Evolutionary conservation across 495 filamentous ascomycete genomes (phyloP).

Genomic region (Articulospora tetracladia): DNA sequence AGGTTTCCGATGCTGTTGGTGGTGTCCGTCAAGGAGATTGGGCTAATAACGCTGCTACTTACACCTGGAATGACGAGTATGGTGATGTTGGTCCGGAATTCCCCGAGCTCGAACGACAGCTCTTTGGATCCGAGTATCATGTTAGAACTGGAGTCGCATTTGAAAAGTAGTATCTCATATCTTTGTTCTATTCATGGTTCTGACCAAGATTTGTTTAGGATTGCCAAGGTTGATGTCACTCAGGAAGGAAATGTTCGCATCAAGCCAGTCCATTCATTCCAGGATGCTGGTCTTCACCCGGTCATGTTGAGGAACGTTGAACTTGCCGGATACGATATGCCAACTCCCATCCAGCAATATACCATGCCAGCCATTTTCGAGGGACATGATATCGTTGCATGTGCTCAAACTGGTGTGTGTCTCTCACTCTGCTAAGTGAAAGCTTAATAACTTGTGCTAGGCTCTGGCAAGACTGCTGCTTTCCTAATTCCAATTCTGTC

Average conservation of each 20-base stretch:
- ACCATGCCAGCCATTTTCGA: conserved; percentile 69
- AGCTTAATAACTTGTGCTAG: conserved; percentile 39
- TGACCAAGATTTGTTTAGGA: conserved; percentile 33
- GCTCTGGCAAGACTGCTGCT: conserved; percentile 93
- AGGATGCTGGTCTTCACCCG: conserved; percentile 81
- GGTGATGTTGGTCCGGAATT: conserved; percentile 78
- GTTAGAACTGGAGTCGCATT: conserved; percentile 40
- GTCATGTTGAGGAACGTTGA: conserved; percentile 73
- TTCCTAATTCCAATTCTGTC: conserved; percentile 88
- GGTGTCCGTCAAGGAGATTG: conserved; percentile 31
- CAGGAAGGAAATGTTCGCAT: conserved; percentile 56
- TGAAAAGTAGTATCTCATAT: conserved; percentile 35
- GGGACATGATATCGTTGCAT: conserved; percentile 75
- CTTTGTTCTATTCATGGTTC: not conserved
- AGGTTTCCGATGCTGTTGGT: conserved; percentile 26
- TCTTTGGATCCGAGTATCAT: conserved; percentile 55
- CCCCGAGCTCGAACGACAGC: conserved; percentile 61
- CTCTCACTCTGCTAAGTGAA: not conserved
- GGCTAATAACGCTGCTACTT: conserved; percentile 58
- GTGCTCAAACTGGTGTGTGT: conserved; percentile 84
- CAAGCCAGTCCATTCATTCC: conserved; percentile 56
- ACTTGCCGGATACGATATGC: conserved; percentile 55
- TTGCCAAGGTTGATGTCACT: conserved; percentile 50
- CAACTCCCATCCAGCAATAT: conserved; percentile 86
- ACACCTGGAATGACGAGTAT: conserved; percentile 81